Base-by-base conservation (phyloP, 1,284 basidiomycete genomes). In the Cerioporus squamosus region DNA sequence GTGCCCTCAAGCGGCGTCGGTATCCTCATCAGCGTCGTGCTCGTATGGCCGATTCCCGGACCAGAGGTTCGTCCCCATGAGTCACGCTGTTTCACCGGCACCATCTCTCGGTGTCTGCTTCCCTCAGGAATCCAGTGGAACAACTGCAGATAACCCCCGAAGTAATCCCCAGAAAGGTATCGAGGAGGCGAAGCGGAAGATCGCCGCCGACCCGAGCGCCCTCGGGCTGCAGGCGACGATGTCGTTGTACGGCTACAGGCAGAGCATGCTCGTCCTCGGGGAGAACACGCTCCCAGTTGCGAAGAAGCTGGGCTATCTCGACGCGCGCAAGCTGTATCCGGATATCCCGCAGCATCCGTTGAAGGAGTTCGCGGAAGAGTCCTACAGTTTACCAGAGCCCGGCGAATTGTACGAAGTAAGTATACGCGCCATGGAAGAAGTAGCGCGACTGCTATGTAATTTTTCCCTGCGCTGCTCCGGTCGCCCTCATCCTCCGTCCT, bases 271-370 rank as follows among this genome's bases (percentile, higher is more conserved):
- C 47, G 44, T 66, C 38, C 51, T 64, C 10, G 56, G 63, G 29
- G 64, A 45, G 42, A 53, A 45, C 51, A 56, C 64, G 26, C 38
- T 67, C 7, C 66, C 51, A 48, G 63, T 62, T 39, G 67, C 68
- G 22, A 62, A 61, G 54, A 33, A 47, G 24, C 48, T 60, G 6
- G 69, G 67, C 26, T 64, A 64, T 17, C 57, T 70, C 3, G 65
- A 67, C 52, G 66, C 56, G 31, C 54, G 57, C 26, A 61, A 66
- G 52, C 51, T 70, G 36, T 70, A 70, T 38, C 63, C 67, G 10
- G 68, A 68, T 43, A 44, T 63, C 5, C 57, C 57, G 26, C 53
- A 44, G 29, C 42, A 44, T 8, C 48, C 44, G 8, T 36, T 70
- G n/a, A 59, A 64, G 54, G 61, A 70, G n/a, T 63, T 44, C 33